A percentile compares a stretch with the other conserved stretches of the same genome.
Evolutionary conservation across 225 moss, liverwort and hornwort genomes (phyloP).

Genomic region (Polytrichum commune): DNA sequence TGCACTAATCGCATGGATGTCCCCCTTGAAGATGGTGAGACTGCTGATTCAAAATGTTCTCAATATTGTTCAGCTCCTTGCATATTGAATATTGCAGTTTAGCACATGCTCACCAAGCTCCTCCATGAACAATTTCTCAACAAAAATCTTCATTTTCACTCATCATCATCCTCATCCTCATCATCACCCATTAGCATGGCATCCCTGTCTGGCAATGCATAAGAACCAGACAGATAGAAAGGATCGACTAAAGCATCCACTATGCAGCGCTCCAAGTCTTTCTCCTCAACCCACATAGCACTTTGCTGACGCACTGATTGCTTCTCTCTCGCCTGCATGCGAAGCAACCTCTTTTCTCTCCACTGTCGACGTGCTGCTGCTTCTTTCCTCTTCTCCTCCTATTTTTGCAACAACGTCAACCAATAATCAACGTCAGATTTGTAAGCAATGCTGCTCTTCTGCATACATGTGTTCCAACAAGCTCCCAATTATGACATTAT

Average conservation of each 20-base stretch:
- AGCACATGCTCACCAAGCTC: no score
- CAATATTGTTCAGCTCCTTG: no score
- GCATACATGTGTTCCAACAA: slow-evolving; percentile 1
- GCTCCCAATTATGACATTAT: not conserved
- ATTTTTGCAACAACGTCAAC: slow-evolving; percentile 5
- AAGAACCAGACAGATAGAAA: slow-evolving; percentile 78
- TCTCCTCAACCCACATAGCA: slow-evolving; percentile 88
- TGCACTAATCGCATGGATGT: no score
- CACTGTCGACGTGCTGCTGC: slow-evolving; percentile 60
- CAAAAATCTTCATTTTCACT: slow-evolving; percentile 7
- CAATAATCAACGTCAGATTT: not conserved
- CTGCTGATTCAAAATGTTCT: no score
- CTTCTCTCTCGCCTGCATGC: slow-evolving; percentile 53
- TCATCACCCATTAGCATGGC: slow-evolving; percentile 40
- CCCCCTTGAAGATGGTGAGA: no score
- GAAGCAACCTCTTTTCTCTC: slow-evolving; percentile 65
- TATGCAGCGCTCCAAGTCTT: slow-evolving; percentile 87
- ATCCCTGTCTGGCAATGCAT: slow-evolving; percentile 65
- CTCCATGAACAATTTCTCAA: no score
- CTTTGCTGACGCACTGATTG: slow-evolving; percentile 71
- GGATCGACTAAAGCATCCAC: slow-evolving; percentile 90
- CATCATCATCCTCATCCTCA: slow-evolving; percentile 39
- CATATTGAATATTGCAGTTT: no score
- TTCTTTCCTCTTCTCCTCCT: slow-evolving; percentile 79
- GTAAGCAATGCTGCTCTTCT: not conserved